Base-by-base conservation (phyloP, 148 eudicot species). In the Vaccinium corymbosum region DNA sequence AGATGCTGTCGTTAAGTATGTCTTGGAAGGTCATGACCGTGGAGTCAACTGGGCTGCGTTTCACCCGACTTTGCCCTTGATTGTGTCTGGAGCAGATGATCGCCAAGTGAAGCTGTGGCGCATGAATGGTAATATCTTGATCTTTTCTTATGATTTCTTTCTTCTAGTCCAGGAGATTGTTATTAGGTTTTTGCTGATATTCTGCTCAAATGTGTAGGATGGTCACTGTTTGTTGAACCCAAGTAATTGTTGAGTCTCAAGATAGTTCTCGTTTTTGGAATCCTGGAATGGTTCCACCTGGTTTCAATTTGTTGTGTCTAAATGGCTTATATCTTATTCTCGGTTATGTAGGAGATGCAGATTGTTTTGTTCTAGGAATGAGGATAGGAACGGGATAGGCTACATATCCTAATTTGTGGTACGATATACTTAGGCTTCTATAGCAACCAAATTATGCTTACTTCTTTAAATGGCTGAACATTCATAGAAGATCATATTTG, bases 41-140 rank as follows among this genome's bases (percentile, higher is more conserved):
- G 98, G 98, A 51, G 97, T 95, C 79, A 95, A 95, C 85, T 95
- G 98, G 98, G 98, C 98, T 81, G 80, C 98, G 16, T 95, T 95
- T 79, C 98, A 95, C 83, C 98, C 98, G 20, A 90, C 91, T n/a
- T 90, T 95, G 73, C 98, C 97, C 38, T 86, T 94, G 85, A 94
- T 95, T 83, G 97, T 94, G 27, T 95, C 98, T 76, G 97, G 98
- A 84, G 98, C 98, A 79, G 98, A 95, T 92, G 98, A 95, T 61
- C 98, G 98, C 76, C 98, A 93, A 89, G 93, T 95, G 53, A 95
- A 95, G 86, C 85, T 95, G 86, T 95, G 98, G 98, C 94, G 98
- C 56, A 95, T 95, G 98, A 94, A 95, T 82, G 98, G 98, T 91
- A 74, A 81, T 86, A 83, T 68, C 52, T 80, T 4, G 50, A n/a